Base-by-base conservation (phyloP, 1,284 basidiomycete genomes). In the Cryptococcus depauperatus region DNA sequence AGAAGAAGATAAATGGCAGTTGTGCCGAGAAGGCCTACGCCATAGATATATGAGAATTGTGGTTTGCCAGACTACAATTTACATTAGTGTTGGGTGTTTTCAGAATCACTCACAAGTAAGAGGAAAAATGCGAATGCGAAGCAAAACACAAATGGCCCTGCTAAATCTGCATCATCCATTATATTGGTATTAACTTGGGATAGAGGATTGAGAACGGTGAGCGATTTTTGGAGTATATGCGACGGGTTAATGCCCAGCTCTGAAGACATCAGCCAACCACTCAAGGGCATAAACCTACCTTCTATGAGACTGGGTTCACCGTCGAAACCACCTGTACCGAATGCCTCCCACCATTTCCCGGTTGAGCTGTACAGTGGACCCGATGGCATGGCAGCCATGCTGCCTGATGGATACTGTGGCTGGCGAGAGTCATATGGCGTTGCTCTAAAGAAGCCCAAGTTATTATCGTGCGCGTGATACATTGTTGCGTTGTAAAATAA, bases 151-250 rank as follows among this genome's bases (percentile, higher is more conserved):
- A 98, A 79, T 5, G 95, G 95, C 0, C 95, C 95, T 8, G 93
- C 92, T 23, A 99, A 77, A 72, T 99, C 95, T 33, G 93, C 91
- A 64, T 99, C 95, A 71, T 99, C 95, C 95, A 99, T 99, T 59
- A 99, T 96, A 59, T 82, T 85, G 51, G 87, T 85, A 58, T 98
- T 87, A 47, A 96, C 82, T 48, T 77, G 77, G 52, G 81, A 79
- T 23, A 97, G 73, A 1, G 95, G 95, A 61, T 97, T 97, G 47
- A 99, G 80, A 3, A 98, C 95, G 0, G 95, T 90, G 70, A 93
- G 73, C 13, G 90, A 87, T 75, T 98, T 98, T 50, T 82, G 82
- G 38, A 86, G 78, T 68, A 98, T 96, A 70, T 99, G 95, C 32
- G 82, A 80, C 59, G 97, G 91, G 72, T 98, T 97, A 70, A 99